Evolutionary conservation across 2,329 filamentous ascomycete genomes (phyloP).

Genomic region (Rhinocladiella similis): DNA sequence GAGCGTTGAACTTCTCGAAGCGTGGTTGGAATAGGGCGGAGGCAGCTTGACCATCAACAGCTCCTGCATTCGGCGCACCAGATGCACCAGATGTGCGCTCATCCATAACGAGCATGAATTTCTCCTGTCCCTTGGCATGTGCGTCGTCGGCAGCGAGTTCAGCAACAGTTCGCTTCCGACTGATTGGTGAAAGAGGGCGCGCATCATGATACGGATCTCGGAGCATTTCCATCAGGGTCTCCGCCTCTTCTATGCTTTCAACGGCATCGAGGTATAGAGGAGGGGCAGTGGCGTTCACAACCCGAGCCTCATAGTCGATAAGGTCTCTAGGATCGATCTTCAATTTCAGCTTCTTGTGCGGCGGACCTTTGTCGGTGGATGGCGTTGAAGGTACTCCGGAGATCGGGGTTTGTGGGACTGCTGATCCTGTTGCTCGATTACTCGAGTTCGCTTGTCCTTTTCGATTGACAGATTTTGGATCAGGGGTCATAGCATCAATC

Average conservation of each 20-base stretch:
- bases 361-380: conserved; percentile 52
- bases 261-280: conserved; percentile 78
- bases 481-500: conserved; percentile 72
- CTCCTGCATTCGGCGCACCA: conserved; percentile 60
- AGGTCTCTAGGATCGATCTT: conserved; percentile 74
- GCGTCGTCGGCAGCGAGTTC: conserved; percentile 96
- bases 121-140: conserved; percentile 80
- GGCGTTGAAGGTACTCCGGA: conserved; percentile 62
- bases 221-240: conserved; percentile 69
- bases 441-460: conserved; percentile 46
- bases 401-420: conserved; percentile 66
- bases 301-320: conserved; percentile 71
- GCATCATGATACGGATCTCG: conserved; percentile 76
- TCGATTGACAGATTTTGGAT: conserved; percentile 50
- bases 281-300: conserved; percentile 71
- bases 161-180: conserved; percentile 87
- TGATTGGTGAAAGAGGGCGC: conserved; percentile 78
- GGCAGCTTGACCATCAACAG: conserved; percentile 71
- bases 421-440: conserved; percentile 43
- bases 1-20: conserved; percentile 88
- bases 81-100: conserved; percentile 66
- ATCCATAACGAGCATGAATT: conserved; percentile 90
- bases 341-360: conserved; percentile 72
- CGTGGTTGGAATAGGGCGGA: conserved; percentile 76
- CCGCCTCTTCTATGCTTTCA: conserved; percentile 66